Conservation (phyloP, 2,329 filamentous ascomycete genomes). For the Grosmannia huntii region DNA sequence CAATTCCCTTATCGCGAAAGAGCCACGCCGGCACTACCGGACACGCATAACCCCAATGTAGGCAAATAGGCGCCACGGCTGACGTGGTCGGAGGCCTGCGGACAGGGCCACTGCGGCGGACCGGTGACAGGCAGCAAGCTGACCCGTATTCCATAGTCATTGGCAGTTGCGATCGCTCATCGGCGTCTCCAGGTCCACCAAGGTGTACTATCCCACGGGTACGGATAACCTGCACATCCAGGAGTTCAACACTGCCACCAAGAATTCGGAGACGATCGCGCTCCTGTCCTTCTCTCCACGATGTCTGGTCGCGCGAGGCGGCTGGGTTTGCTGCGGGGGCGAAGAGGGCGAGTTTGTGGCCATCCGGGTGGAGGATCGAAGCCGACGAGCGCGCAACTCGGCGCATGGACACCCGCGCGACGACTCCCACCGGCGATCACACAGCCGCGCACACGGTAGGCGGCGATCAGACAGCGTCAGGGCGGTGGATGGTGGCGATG, state of each 20-base stretch:
- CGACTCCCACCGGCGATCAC: conserved; percentile 5
- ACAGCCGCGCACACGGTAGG: not conserved
- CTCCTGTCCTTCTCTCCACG: conserved; percentile 61
- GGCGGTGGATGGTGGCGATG: conserved; percentile 17
- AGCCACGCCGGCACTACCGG: conserved; percentile 53
- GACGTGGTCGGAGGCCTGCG: not conserved
- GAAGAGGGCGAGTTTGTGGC: conserved; percentile 79
- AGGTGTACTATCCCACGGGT: conserved; percentile 76
- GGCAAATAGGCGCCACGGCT: conserved; percentile 14
- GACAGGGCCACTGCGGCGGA: not conserved
- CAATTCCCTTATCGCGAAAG: conserved; percentile 48
- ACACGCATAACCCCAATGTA: conserved; percentile 54
- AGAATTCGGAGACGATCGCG: conserved; percentile 61
- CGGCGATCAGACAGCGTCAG: not conserved
- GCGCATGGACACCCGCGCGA: not conserved
- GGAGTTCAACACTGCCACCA: conserved; percentile 54
- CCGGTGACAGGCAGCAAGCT: not conserved
- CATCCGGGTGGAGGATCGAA: conserved; percentile 44
- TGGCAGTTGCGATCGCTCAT: conserved; percentile 87
- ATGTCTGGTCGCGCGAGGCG: conserved; percentile 74
- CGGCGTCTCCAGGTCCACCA: conserved; percentile 61
- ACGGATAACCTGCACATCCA: conserved; percentile 52
- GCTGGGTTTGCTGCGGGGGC: conserved; percentile 85
- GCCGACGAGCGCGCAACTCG: conserved; percentile 13
- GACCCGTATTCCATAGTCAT: conserved; percentile 38